These are phyloP conservation scores for Botryotinia globosa DNA, from an alignment of 2,329 filamentous ascomycete species.

Conservation along the genomic window DNA sequence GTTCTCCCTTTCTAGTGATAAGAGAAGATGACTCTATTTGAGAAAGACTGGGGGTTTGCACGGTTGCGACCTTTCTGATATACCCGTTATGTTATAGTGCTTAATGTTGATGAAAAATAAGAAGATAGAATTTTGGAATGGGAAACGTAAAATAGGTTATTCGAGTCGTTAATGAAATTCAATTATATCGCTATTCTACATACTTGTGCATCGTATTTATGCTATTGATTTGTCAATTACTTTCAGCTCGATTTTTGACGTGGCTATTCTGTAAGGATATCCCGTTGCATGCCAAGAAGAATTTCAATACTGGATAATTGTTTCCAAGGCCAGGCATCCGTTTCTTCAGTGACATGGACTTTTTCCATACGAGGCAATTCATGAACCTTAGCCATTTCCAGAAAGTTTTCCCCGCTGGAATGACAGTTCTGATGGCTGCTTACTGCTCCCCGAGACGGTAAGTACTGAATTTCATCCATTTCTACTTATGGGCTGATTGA, in stretches of 20 bases:
- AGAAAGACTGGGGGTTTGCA: not conserved
- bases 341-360: not conserved
- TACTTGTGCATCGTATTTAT: not conserved
- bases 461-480: not conserved
- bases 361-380: not conserved
- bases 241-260: not conserved
- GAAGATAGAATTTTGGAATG: not conserved
- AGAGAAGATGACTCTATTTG: not conserved
- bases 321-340: not conserved
- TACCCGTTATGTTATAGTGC: not conserved
- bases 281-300: not conserved
- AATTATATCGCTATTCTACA: not conserved
- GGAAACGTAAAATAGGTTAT: not conserved
- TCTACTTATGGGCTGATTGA: not conserved
- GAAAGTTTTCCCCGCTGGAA: not conserved
- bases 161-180: not conserved
- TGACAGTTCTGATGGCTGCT: not conserved
- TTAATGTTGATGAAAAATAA: not conserved
- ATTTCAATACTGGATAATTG: not conserved
- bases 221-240: not conserved
- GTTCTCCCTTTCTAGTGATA: too few species aligned
- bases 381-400: not conserved
- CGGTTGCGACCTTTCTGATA: not conserved
- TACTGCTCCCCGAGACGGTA: not conserved
- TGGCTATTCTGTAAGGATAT: not conserved